phyloP scores from a whole-genome alignment of 306 rosid genomes.

The Pterocarpus macrocarpus region DNA sequence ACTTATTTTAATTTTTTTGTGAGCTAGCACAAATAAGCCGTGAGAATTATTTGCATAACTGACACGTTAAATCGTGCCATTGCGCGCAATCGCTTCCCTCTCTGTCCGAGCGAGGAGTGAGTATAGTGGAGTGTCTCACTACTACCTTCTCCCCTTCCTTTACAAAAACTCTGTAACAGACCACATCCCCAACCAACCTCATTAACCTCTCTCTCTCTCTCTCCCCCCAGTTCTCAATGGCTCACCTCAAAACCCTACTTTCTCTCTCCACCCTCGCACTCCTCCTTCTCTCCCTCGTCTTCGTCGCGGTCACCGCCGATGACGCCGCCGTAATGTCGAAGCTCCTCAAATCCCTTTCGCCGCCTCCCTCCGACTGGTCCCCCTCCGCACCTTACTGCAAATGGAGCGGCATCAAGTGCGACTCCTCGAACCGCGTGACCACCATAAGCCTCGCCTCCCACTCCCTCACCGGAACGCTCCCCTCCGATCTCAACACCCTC shows the following conservation, averaged over 20 bases:
- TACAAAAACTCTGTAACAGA: not conserved
- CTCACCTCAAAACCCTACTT: constrained; percentile 49
- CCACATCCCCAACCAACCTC: constrained; percentile 9
- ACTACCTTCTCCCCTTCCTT: not conserved
- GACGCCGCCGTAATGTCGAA: constrained; percentile 63
- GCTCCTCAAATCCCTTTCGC: constrained; percentile 50
- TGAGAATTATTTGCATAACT: not conserved
- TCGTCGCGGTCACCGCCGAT: constrained; percentile 54
- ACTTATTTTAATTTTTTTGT: too few species aligned
- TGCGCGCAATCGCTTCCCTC: not conserved
- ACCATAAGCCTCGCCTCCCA: constrained; percentile 54
- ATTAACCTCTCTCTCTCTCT: constrained; percentile 30
- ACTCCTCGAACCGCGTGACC: constrained; percentile 61
- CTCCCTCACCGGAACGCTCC: constrained; percentile 74
- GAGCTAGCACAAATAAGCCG: not conserved
- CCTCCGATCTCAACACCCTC: constrained; percentile 75
- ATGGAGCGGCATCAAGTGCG: constrained; percentile 74
- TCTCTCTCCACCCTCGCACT: constrained; percentile 32
- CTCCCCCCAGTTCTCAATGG: constrained; percentile 52
- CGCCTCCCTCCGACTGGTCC: constrained; percentile 67
- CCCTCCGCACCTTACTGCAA: constrained; percentile 48
- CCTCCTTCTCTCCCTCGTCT: not conserved
- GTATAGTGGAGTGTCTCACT: not conserved
- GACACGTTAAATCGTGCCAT: too few species aligned
- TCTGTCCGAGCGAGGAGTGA: not conserved